Conservation (phyloP, 2,329 filamentous ascomycete species). For the Lachnellula occidentalis region DNA sequence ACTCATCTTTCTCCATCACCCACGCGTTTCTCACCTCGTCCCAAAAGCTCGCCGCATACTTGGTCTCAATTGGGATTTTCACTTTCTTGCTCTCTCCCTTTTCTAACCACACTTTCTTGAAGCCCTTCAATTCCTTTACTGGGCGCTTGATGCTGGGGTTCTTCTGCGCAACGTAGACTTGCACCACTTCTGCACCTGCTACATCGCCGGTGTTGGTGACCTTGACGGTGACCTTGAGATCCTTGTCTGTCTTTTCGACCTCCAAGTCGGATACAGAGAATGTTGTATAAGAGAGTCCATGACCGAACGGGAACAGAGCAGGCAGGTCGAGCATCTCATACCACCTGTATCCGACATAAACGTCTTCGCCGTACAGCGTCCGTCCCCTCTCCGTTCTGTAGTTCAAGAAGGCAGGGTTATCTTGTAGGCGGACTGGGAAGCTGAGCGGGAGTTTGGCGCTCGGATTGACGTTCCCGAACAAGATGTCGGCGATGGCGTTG, state of each 20-base stretch:
- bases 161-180: slow-evolving; percentile 52
- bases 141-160: slow-evolving; percentile 48
- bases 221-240: slow-evolving; percentile 40
- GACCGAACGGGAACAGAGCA: slow-evolving; percentile 71
- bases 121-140: slow-evolving; percentile 59
- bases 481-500: slow-evolving; percentile 71
- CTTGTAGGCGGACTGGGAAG: slow-evolving; percentile 62
- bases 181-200: slow-evolving; percentile 49
- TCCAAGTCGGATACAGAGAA: slow-evolving; percentile 53
- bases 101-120: slow-evolving; percentile 57
- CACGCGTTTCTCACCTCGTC: slow-evolving; percentile 62
- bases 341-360: slow-evolving; percentile 77
- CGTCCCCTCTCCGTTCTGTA: slow-evolving; percentile 65
- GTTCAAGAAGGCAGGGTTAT: slow-evolving; percentile 73
- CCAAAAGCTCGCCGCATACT: slow-evolving; percentile 65
- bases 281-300: slow-evolving; percentile 72
- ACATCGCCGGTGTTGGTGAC: slow-evolving; percentile 60
- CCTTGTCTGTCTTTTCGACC: slow-evolving; percentile 40
- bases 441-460: slow-evolving; percentile 69
- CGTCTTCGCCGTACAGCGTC: slow-evolving; percentile 71
- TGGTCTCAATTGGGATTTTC: slow-evolving; percentile 52
- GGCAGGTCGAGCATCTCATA: slow-evolving; percentile 65
- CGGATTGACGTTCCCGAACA: slow-evolving; percentile 70
- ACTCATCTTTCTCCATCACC: slow-evolving; percentile 60
- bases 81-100: slow-evolving; percentile 54